Percentiles rank a stretch among this genome's conserved stretches.
Evolutionary conservation across 2,329 filamentous ascomycete species (phyloP).

Genomic region (Helminthosporium solani): DNA sequence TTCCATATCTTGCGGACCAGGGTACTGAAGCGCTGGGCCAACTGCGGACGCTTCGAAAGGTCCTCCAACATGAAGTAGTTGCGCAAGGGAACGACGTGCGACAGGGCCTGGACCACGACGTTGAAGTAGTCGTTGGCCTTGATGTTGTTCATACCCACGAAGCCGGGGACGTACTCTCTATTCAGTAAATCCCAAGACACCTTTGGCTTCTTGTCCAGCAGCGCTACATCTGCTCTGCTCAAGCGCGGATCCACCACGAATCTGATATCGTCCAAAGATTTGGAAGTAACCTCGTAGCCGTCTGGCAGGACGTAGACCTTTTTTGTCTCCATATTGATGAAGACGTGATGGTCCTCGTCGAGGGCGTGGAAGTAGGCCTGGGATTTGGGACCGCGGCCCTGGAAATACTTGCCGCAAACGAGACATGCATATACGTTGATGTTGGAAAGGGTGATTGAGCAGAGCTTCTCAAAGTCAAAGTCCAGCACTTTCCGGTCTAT

Average conservation of each 20-base stretch:
- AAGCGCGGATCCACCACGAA: conserved; percentile 93
- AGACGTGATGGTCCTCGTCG: conserved; percentile 94
- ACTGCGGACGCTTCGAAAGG: conserved; percentile 70
- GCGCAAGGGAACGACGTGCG: conserved; percentile 83
- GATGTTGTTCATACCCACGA: conserved; percentile 99
- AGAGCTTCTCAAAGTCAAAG: conserved; percentile 98
- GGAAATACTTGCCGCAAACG: conserved; percentile 96
- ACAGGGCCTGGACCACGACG: conserved; percentile 85
- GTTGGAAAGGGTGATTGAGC: conserved; percentile 91
- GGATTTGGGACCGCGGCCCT: conserved; percentile 88
- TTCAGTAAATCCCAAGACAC: conserved; percentile 75
- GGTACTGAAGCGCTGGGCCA: conserved; percentile 84
- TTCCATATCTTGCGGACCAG: conserved; percentile 98
- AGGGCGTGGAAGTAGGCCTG: conserved; percentile 97
- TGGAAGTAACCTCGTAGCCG: conserved; percentile 93
- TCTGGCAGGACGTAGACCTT: conserved; percentile 91
- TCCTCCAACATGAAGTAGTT: conserved; percentile 91
- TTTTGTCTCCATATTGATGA: conserved; percentile 94
- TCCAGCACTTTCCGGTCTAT: conserved; percentile 91
- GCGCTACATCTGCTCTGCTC: conserved; percentile 74
- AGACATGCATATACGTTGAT: conserved; percentile 99
- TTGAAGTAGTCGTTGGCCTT: conserved; percentile 99
- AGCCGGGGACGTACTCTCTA: conserved; percentile 87
- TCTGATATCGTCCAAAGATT: conserved; percentile 95
- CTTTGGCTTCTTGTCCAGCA: conserved; percentile 68